These are phyloP conservation scores for Albizia julibrissin DNA, from an alignment of 306 rosid species.

Conservation along the genomic window DNA sequence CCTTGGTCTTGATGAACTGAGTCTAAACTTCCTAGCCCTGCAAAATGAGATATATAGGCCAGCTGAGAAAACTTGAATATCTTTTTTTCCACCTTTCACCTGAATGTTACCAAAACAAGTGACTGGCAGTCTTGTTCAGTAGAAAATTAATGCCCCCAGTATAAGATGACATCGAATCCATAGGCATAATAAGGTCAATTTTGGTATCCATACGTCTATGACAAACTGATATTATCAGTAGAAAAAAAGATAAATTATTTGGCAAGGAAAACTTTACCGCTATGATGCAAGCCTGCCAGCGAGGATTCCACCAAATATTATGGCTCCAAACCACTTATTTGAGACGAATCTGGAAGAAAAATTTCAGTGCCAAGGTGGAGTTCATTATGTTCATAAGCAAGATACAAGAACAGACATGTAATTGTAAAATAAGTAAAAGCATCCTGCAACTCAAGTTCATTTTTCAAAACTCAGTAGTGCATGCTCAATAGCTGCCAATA, in stretches of 20 bases:
- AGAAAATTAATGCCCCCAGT: neutral
- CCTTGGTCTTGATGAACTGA: neutral
- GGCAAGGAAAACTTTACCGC: constrained; percentile 34
- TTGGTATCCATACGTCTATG: neutral
- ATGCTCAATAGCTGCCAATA: neutral
- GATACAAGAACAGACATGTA: neutral
- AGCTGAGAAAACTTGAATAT: neutral
- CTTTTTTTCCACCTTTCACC: neutral
- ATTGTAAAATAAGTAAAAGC: constrained; percentile 6
- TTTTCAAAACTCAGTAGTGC: neutral
- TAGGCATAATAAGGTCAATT: neutral
- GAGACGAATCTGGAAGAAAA: constrained; percentile 69
- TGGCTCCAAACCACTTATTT: constrained; percentile 96
- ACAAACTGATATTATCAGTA: constrained; percentile 1
- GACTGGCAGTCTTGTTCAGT: neutral
- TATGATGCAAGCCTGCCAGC: constrained; percentile 64
- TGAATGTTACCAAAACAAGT: neutral
- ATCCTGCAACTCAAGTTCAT: neutral
- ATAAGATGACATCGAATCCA: constrained; percentile 11
- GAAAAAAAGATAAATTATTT: neutral
- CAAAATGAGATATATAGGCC: neutral
- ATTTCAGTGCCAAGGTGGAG: constrained; percentile 8
- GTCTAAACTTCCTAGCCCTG: neutral
- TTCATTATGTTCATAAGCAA: constrained; percentile 20
- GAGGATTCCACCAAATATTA: constrained; percentile 78